Evolutionary conservation across 257 asterid genomes (phyloP).

Genomic region (Plectranthus barbatus): DNA sequence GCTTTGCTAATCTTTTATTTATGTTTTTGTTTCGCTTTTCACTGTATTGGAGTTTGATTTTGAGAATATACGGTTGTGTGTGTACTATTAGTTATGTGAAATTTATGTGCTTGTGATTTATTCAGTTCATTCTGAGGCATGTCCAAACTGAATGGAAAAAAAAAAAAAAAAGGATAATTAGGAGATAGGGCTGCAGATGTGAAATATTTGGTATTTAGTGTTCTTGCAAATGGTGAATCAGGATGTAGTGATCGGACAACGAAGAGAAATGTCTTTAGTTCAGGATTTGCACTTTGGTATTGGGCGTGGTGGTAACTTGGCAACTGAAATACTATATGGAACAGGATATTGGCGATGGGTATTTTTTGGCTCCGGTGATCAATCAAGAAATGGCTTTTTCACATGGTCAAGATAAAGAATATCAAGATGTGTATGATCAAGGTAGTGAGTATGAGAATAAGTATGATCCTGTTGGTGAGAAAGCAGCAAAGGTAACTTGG

Average conservation of each 20-base stretch:
- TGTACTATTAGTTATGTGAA: too few species aligned
- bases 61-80: too few species aligned
- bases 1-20: not conserved
- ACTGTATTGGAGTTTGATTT: too few species aligned
- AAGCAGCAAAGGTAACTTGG: constrained; percentile 18
- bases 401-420: constrained; percentile 19
- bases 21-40: too few species aligned
- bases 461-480: constrained; percentile 21
- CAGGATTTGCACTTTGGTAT: constrained; percentile 29
- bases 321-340: constrained; percentile 19
- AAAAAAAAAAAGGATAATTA: too few species aligned
- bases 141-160: too few species aligned
- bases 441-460: constrained; percentile 28
- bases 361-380: constrained; percentile 20
- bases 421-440: constrained; percentile 18
- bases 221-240: constrained; percentile 19
- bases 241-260: constrained; percentile 19
- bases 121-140: too few species aligned
- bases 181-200: too few species aligned
- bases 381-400: constrained; percentile 23
- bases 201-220: not conserved
- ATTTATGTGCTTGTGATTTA: too few species aligned
- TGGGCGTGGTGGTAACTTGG: constrained; percentile 15
- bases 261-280: constrained; percentile 18
- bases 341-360: constrained; percentile 15